Evolutionary conservation across 2,329 filamentous ascomycete genomes (phyloP), one percentile per base, ranked within the genome.

Genomic region (Elsinoe arachidis): DNA sequence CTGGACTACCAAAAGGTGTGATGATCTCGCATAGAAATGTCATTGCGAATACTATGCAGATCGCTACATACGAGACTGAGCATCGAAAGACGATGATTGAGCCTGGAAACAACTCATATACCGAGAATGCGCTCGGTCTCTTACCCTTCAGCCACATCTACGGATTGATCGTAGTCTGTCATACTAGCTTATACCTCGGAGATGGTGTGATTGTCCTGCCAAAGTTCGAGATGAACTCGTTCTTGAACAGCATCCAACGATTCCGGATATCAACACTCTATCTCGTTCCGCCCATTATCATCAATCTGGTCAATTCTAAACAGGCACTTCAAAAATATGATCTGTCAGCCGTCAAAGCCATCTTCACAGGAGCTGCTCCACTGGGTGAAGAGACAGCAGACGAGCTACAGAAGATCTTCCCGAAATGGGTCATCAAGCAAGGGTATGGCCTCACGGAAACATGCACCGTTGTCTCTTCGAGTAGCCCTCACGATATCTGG

Each of bases 81-180:
- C 63, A 65, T 59, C 63, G 80, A 62, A 66, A 59, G 14, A 79
- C 54, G 49, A 67, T 59, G 63, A 73, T 55, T 57, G 68, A n/a
- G 69, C 76, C 60, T 68, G 71, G 61, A 44, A 70, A 68, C 21
- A 72, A 74, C 37, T 69, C 70, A 2, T 73, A 78, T 62, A 78
- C 72, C 0, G 80, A 84, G 54, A 75, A 79, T 17, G 73, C 70
- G 1, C 78, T 91, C 0, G 88, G 87, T 4, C 75, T 92, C n/a
- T 74, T 92, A 0, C 88, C 88, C 0, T 82, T 90, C 66, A 90
- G 86, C 62, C 89, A 95, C 65, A 93, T 93, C 61, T 95, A 92
- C 69, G 83, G 82, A 3, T 74, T 93, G 35, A 81, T 90, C 4
- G 81, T 90, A 14, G 81, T 90, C 59, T 83, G 81, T 41, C 84